Base-by-base conservation (phyloP, 148 eudicot genomes). In the Heliosperma pusillum region DNA sequence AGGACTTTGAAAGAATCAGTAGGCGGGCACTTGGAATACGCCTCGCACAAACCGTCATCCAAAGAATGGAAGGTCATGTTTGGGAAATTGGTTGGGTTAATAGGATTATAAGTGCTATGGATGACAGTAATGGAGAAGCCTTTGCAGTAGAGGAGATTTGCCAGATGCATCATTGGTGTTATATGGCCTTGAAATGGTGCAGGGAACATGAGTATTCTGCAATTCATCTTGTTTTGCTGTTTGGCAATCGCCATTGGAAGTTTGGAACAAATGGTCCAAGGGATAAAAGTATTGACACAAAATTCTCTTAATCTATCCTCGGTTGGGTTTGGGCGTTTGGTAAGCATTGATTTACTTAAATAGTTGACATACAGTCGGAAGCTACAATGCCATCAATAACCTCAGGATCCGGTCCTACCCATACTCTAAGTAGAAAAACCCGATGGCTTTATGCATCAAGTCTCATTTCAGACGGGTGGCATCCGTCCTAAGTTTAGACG, bases 101-200 rank as follows among this genome's bases (percentile, higher is more conserved):
- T 79, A 52, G 79, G 73, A 65, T 78, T 80, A 21, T 56, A 79
- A 4, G 52, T 45, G 12, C 83, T 50, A 47, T 84, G 87, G 30
- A 81, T 71, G 63, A 82, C 47, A 25, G 80, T 66, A 26, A 85
- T 85, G 16, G 77, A 57, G 81, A 85, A 85, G 22, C 85, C 87
- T 45, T 74, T 77, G 15, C 83, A 55, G 70, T 84, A 71, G 0
- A 86, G 79, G 60, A 78, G 76, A 33, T 71, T 73, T 12, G 79
- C 89, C 8, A 86, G 78, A 44, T 82, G 78, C 47, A 86, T 45
- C 89, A 84, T 84, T 30, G 89, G 87, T 17, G 66, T 80, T 52
- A 82, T 52, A 74, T 86, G 87, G 42, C 89, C 89, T 78, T 75
- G 83, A 44, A 82, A 75, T 57, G 83, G 88, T 20, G 58, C 70